These are phyloP conservation scores for Cercospora zeina DNA, from an alignment of 2,329 filamentous ascomycete genomes.

Conservation along the genomic window DNA sequence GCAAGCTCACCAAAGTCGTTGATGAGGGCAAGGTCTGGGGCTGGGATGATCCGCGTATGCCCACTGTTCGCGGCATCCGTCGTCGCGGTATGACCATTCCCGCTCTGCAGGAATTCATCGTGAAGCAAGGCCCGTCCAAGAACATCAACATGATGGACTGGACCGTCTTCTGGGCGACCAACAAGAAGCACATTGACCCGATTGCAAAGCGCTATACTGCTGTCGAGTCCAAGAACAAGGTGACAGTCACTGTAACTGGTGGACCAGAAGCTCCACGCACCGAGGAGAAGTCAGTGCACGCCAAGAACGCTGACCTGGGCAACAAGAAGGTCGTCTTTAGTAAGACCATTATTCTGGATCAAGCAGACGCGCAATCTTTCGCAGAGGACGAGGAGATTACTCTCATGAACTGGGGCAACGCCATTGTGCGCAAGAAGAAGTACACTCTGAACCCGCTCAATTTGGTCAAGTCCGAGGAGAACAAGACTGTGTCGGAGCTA, in stretches of 20 bases:
- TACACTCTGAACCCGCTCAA: slow-evolving; percentile 54
- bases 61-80: slow-evolving; percentile 76
- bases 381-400: slow-evolving; percentile 87
- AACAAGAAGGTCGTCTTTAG: slow-evolving; percentile 83
- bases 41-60: slow-evolving; percentile 87
- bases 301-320: slow-evolving; percentile 83
- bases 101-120: slow-evolving; percentile 78
- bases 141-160: slow-evolving; percentile 85
- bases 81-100: slow-evolving; percentile 76
- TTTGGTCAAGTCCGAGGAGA: slow-evolving; percentile 53
- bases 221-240: slow-evolving; percentile 68
- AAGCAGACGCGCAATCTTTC: slow-evolving; percentile 80
- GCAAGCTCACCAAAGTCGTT: slow-evolving; percentile 81
- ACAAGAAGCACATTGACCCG: slow-evolving; percentile 56
- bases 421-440: slow-evolving; percentile 64
- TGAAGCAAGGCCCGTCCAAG: slow-evolving; percentile 79
- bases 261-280: slow-evolving; percentile 50
- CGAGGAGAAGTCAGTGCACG: slow-evolving; percentile 81
- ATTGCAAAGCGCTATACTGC: slow-evolving; percentile 52
- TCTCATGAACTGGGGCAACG: slow-evolving; percentile 95
- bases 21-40: slow-evolving; percentile 74
- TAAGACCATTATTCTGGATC: slow-evolving; percentile 75
- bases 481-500: slow-evolving; percentile 63
- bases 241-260: slow-evolving; percentile 46
- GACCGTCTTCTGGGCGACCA: slow-evolving; percentile 61